phyloP scores from a whole-genome alignment of 139 green algal species.

The Tetraselmis striata region DNA sequence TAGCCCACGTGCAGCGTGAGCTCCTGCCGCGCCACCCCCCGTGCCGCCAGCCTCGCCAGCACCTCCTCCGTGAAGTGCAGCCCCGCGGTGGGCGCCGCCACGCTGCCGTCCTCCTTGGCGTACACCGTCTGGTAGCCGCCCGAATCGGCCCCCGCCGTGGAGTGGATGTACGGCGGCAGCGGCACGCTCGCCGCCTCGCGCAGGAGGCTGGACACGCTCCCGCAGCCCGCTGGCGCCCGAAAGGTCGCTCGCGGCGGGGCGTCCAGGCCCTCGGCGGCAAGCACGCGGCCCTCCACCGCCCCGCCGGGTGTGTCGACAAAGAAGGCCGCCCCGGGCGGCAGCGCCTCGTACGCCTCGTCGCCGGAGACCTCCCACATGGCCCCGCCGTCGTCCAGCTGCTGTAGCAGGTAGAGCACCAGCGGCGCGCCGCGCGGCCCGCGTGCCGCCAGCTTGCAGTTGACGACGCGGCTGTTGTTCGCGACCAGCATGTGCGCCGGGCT shows the following conservation, averaged over 20 bases:
- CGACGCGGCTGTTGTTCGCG: not conserved
- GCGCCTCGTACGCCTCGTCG: not conserved
- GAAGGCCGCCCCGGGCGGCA: not conserved
- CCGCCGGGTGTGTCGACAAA: not conserved
- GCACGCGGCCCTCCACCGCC: not conserved
- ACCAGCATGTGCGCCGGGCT: not conserved
- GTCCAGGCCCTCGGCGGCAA: not conserved
- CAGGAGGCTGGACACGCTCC: not conserved
- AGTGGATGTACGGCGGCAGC: not conserved
- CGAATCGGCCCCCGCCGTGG: not conserved
- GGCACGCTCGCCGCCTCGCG: not conserved
- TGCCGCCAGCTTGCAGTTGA: not conserved
- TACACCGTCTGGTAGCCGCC: conserved; percentile 16
- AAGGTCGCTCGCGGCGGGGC: not conserved
- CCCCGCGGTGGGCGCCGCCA: conserved; percentile 14
- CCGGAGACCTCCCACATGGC: not conserved
- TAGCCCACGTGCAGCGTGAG: conserved; percentile 15
- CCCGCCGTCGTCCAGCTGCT: not conserved
- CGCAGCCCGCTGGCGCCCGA: not conserved
- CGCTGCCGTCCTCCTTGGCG: not conserved
- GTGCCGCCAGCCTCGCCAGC: not conserved
- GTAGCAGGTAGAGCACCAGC: not conserved
- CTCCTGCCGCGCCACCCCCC: not conserved
- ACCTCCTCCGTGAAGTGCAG: conserved; percentile 16
- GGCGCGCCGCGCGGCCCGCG: no score